Conservation (phyloP, 2,329 filamentous ascomycete genomes). For the Fusarium sp. region DNA sequence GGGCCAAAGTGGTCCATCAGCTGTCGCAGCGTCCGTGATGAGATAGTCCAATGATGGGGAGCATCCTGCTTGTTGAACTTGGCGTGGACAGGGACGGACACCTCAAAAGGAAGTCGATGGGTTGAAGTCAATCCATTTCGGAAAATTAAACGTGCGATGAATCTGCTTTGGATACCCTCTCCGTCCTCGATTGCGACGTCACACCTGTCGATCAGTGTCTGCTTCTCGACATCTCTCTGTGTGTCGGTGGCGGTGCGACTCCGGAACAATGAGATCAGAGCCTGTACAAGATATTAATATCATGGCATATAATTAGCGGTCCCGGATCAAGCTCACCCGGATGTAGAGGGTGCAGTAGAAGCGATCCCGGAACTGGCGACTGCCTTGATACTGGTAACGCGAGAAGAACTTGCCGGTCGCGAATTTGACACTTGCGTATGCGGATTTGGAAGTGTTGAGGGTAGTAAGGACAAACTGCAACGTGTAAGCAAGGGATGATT, state of each 20-base stretch:
- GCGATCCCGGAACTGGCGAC: slow-evolving; percentile 59
- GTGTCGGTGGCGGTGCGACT: slow-evolving; percentile 67
- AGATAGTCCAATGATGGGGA: slow-evolving; percentile 74
- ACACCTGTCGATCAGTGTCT: slow-evolving; percentile 75
- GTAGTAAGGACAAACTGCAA: slow-evolving; percentile 73
- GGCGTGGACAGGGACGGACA: slow-evolving; percentile 75
- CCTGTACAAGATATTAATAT: slow-evolving; percentile 50
- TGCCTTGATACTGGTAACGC: slow-evolving; percentile 70
- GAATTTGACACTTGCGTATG: slow-evolving; percentile 76
- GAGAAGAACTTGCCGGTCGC: slow-evolving; percentile 74
- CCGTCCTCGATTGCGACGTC: slow-evolving; percentile 78
- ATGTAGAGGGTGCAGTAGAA: slow-evolving; percentile 81
- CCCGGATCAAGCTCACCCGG: slow-evolving; percentile 57
- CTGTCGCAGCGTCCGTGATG: slow-evolving; percentile 73
- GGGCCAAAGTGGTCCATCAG: slow-evolving; percentile 82
- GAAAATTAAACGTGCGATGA: slow-evolving; percentile 76
- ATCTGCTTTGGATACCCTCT: slow-evolving; percentile 72
- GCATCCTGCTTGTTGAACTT: slow-evolving; percentile 74
- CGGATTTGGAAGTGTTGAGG: slow-evolving; percentile 80
- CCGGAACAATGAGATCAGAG: slow-evolving; percentile 77
- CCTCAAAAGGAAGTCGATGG: slow-evolving; percentile 77
- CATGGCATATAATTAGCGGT: background rate
- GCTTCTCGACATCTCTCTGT: slow-evolving; percentile 65
- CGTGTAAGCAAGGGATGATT: background rate
- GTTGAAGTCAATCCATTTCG: slow-evolving; percentile 80